Conservation (phyloP, 2,329 filamentous ascomycete species). For the Neonectria magnoliae region DNA sequence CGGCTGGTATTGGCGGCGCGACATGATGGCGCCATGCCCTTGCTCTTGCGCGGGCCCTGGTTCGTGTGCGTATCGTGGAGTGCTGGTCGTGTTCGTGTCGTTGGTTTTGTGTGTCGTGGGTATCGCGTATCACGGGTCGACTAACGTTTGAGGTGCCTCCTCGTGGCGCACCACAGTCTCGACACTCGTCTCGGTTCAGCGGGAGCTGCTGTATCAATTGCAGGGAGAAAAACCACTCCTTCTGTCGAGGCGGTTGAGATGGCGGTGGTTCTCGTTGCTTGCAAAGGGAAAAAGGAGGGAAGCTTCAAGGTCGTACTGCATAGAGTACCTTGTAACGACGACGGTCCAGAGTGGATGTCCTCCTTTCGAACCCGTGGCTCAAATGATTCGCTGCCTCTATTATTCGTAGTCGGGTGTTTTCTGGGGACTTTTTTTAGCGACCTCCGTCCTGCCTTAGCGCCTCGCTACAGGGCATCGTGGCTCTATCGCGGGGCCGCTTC, state of each 20-base stretch:
- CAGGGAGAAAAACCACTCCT: background rate
- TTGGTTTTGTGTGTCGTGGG: background rate
- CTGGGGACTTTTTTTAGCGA: slow-evolving; percentile 6
- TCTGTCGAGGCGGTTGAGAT: background rate
- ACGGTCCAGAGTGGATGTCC: slow-evolving; percentile 16
- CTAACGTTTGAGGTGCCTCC: background rate
- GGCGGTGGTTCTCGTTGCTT: background rate
- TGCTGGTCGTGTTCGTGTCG: slow-evolving; percentile 3
- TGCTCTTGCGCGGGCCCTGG: background rate
- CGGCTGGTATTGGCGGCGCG: slow-evolving; percentile 35
- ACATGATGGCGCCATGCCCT: slow-evolving; percentile 48
- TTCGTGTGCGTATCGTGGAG: background rate
- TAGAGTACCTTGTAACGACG: background rate
- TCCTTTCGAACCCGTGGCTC: slow-evolving; percentile 19
- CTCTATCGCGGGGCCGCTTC: slow-evolving; percentile 14
- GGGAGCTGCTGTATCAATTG: background rate
- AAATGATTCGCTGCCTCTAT: slow-evolving; percentile 22
- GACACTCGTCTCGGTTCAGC: background rate
- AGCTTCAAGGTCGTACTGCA: slow-evolving; percentile 4
- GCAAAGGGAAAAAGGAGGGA: slow-evolving; percentile 16
- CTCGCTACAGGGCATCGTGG: slow-evolving; percentile 6
- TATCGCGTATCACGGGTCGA: slow-evolving; percentile 3
- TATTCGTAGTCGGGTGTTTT: slow-evolving; percentile 6
- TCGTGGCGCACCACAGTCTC: background rate
- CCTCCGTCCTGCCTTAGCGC: slow-evolving; percentile 7